Base-by-base conservation (phyloP, 2,329 filamentous ascomycete species). In the Chrysoporthe austroafricana region DNA sequence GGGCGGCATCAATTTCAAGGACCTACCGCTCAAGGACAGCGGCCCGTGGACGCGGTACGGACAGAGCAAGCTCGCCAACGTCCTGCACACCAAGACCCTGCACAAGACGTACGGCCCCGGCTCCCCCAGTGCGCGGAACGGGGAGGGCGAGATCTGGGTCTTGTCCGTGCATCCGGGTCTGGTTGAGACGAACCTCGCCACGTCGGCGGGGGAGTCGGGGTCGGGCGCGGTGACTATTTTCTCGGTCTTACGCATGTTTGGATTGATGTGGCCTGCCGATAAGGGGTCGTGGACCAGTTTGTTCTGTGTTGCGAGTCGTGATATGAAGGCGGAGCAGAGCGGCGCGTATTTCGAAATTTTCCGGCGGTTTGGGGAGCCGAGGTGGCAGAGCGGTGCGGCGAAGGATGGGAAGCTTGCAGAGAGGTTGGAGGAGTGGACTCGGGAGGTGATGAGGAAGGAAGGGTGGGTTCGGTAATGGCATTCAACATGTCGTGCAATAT, bases 31-130 rank as follows among this genome's bases (percentile, higher is more conserved):
- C 60, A 67, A 68, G 57, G 68, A 72, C 0, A 46, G 67, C 32
- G 62, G 71, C 42, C 54, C 70, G 3, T 72, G 71, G 73, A 1
- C 58, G 60, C 76, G 79, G 18, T 84, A 84, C 72, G 80, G 79
- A n/a, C 80, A 83, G 72, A 77, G 75, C 72, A 84, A 84, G 73
- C 79, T 83, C 8, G 81, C 78, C 64, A 83, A 83, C 65, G 74
- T 83, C 32, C 74, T 83, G 54, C 79, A 82, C 71, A 71, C 77
- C n/a, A 77, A 74, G 69, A 76, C 74, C 7, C 68, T 82, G 59
- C 70, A 79, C 64, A 74, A 73, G 64, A 67, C 34, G 26, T 78
- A 80, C 69, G 78, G 79, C 71, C 73, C 73, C 18, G 76, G 73
- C 14, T 77, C 75, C 44, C 56, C 66, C 14, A 70, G 71, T 39